phyloP scores from a whole-genome alignment of 164 flowering plant genomes.

The Malania oleifera region DNA sequence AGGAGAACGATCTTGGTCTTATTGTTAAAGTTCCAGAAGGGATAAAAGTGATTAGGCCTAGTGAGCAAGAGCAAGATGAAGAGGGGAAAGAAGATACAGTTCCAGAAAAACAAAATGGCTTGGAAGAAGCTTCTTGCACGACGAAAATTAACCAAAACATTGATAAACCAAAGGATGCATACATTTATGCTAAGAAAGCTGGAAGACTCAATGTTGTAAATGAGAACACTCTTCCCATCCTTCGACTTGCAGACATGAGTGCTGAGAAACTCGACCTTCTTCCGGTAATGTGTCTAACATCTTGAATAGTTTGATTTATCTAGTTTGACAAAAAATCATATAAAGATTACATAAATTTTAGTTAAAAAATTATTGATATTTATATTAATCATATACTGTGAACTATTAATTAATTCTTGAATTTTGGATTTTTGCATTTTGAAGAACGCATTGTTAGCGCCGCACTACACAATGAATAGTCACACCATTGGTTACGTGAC shows the following conservation, averaged over 20 bases:
- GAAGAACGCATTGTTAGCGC: constrained; percentile 35
- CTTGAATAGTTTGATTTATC: too few relatives aligned
- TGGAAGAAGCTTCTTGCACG: constrained; percentile 41
- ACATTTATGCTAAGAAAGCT: constrained; percentile 22
- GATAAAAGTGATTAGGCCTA: constrained; percentile 23
- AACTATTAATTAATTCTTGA: too few relatives aligned
- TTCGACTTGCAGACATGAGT: constrained; percentile 31
- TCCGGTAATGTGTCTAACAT: constrained; percentile 21
- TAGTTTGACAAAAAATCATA: too few relatives aligned
- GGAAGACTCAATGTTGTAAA: constrained; percentile 31
- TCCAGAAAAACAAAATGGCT: constrained; percentile 17
- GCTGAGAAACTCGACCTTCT: constrained; percentile 35
- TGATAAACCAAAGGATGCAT: constrained; percentile 19
- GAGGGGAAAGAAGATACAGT: constrained; percentile 1
- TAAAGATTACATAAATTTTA: too few relatives aligned
- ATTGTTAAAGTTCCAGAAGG: constrained; percentile 24
- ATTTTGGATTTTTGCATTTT: too few relatives aligned
- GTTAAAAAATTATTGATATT: too few relatives aligned
- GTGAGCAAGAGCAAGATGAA: constrained; percentile 19
- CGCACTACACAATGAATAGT: constrained; percentile 30
- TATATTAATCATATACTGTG: too few relatives aligned
- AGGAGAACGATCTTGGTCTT: constrained; percentile 19
- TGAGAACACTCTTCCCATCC: constrained; percentile 35
- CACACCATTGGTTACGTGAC: constrained; percentile 36
- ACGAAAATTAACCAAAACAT: constrained; percentile 26